phyloP scores from a whole-genome alignment of 805 yeast species.

The Pichia californica region DNA sequence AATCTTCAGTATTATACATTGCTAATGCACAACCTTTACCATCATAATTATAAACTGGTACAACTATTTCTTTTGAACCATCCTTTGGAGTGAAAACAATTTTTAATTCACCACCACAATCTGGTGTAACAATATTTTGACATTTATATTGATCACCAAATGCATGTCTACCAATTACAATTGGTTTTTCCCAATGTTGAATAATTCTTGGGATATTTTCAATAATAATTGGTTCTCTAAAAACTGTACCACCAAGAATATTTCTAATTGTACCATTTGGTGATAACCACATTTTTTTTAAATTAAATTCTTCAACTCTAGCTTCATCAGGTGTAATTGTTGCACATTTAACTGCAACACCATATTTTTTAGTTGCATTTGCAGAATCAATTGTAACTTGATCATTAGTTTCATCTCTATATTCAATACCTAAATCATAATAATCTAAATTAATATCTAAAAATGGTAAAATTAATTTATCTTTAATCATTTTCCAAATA shows the following conservation, averaged over 20 bases:
- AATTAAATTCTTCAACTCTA: slow-evolving; percentile 81
- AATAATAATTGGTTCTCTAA: slow-evolving; percentile 93
- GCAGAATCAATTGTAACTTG: slow-evolving; percentile 87
- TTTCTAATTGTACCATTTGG: slow-evolving; percentile 97
- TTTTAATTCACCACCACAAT: slow-evolving; percentile 71
- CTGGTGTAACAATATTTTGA: slow-evolving; percentile 72
- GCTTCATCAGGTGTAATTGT: slow-evolving; percentile 98
- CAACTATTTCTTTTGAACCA: slow-evolving; percentile 49
- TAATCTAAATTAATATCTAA: slow-evolving; percentile 83
- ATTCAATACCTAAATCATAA: slow-evolving; percentile 82
- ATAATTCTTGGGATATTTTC: slow-evolving; percentile 80
- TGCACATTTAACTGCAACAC: slow-evolving; percentile 96
- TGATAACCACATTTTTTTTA: slow-evolving; percentile 96
- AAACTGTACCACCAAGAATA: slow-evolving; percentile 92
- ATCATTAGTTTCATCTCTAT: slow-evolving; percentile 85
- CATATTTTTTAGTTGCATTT: slow-evolving; percentile 77
- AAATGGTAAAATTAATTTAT: slow-evolving; percentile 77
- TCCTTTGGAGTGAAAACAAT: slow-evolving; percentile 67
- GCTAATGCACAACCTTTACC: slow-evolving; percentile 79
- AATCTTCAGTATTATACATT: slow-evolving; percentile 94
- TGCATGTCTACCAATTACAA: slow-evolving; percentile 96
- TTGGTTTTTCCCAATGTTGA: slow-evolving; percentile 92
- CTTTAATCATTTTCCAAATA: slow-evolving; percentile 89
- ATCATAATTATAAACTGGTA: slow-evolving; percentile 61
- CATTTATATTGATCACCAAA: slow-evolving; percentile 96